Percentiles rank a stretch among this genome's conserved stretches.
Conservation (phyloP, 768 basidiomycete species). For the Leccinum arenicola region DNA sequence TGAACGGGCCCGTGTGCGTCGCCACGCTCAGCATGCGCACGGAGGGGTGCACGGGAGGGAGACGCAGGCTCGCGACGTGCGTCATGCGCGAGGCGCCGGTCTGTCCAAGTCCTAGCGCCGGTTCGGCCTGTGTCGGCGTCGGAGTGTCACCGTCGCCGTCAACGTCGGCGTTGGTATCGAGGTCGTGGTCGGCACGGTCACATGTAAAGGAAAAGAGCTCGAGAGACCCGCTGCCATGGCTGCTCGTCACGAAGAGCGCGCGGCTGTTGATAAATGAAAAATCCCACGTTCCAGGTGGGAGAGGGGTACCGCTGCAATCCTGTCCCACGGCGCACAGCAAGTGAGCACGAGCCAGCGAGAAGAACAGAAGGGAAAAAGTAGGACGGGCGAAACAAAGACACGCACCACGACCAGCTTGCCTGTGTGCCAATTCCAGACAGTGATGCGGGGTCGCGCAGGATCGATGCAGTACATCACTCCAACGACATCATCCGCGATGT, state of each 20-base stretch:
- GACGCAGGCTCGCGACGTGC: conserved; percentile 19
- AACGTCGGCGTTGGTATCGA: not conserved
- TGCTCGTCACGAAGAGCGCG: conserved; percentile 42
- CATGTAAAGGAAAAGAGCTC: conserved; percentile 41
- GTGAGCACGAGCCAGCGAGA: not conserved
- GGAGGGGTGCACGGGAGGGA: conserved; percentile 10
- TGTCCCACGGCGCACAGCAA: conserved; percentile 11
- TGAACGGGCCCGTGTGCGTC: conserved; percentile 36
- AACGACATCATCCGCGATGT: conserved; percentile 54
- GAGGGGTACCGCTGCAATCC: conserved; percentile 25
- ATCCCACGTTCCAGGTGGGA: conserved; percentile 36
- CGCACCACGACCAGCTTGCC: conserved; percentile 43
- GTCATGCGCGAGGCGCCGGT: conserved; percentile 2
- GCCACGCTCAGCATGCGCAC: conserved; percentile 17
- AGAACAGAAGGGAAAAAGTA: not conserved
- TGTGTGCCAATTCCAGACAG: conserved; percentile 52
- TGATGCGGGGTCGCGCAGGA: conserved; percentile 22
- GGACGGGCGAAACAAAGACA: too few species aligned
- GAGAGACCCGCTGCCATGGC: conserved; percentile 35
- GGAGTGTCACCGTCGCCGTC: not conserved
- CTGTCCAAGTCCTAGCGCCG: not conserved
- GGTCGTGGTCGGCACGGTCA: not conserved
- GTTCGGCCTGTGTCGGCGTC: not conserved
- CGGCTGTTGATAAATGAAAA: conserved; percentile 47
- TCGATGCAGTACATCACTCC: conserved; percentile 43